Conservation (phyloP, 306 rosid species). For the Acacia melanoxylon region DNA sequence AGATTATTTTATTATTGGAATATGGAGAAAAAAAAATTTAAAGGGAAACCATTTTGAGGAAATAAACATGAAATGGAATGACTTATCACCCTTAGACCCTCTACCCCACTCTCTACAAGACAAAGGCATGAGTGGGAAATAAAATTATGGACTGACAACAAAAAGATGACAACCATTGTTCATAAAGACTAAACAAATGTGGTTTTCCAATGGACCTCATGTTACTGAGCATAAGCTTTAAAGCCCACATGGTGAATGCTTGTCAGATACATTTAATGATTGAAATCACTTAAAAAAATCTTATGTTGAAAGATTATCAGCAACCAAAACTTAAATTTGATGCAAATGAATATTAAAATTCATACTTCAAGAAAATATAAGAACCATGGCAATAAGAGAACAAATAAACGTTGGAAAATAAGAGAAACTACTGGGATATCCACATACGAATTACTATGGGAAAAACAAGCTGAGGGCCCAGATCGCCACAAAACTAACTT, state of each 20-base stretch:
- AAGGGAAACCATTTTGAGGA: neutral
- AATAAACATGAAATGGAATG: neutral
- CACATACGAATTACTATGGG: neutral
- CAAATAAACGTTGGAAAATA: neutral
- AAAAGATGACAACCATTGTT: neutral
- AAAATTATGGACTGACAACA: neutral
- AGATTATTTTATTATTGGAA: constrained; percentile 1
- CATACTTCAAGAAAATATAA: neutral
- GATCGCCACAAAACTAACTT: neutral
- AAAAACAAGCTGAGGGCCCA: neutral
- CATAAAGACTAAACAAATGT: neutral
- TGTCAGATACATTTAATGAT: neutral
- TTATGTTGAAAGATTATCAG: neutral
- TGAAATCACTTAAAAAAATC: neutral
- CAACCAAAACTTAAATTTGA: neutral
- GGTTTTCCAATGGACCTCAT: neutral
- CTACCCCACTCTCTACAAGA: constrained; percentile 12
- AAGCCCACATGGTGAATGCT: constrained; percentile 2
- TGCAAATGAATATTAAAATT: neutral
- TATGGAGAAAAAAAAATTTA: neutral
- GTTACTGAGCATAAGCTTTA: constrained; percentile 4
- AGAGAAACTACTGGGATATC: neutral
- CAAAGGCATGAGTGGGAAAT: neutral
- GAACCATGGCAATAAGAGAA: constrained; percentile 6
- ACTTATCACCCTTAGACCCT: neutral